Evolutionary conservation across 805 yeast genomes (phyloP).

Genomic region (Debaryomyces maramus): DNA sequence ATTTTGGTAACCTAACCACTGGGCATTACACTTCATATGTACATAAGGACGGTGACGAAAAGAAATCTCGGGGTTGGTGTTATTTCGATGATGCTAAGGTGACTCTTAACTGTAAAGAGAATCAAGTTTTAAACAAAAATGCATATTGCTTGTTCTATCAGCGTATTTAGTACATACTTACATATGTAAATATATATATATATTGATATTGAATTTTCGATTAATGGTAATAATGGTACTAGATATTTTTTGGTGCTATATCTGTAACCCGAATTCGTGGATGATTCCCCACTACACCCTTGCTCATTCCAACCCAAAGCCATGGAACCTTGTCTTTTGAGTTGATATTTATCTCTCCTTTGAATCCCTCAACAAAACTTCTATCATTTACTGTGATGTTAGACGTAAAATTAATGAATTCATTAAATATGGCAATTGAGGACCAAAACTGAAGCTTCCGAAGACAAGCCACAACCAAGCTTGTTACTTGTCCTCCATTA

Average conservation of each 20-base stretch:
- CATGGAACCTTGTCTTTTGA: constrained; percentile 50
- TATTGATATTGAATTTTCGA: constrained; percentile 1
- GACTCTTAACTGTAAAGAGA: constrained; percentile 48
- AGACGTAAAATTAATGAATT: constrained; percentile 74
- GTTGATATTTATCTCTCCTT: constrained; percentile 58
- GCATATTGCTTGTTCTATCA: constrained; percentile 84
- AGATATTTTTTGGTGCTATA: not conserved
- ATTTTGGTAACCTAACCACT: constrained; percentile 75
- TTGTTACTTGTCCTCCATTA: constrained; percentile 86
- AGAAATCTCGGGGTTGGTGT: constrained; percentile 64
- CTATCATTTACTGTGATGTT: constrained; percentile 82
- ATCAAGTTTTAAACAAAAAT: constrained; percentile 63
- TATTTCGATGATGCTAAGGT: constrained; percentile 78
- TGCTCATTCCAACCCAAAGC: constrained; percentile 67
- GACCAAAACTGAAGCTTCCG: constrained; percentile 87
- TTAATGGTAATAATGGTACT: not conserved
- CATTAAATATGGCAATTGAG: constrained; percentile 81
- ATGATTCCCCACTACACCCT: constrained; percentile 56
- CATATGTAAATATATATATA: constrained; percentile 8
- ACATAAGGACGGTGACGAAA: constrained; percentile 48
- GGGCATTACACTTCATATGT: constrained; percentile 91
- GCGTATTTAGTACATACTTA: constrained; percentile 30
- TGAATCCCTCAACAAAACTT: constrained; percentile 76
- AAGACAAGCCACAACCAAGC: constrained; percentile 81
- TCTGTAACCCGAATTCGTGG: constrained; percentile 46